Evolutionary conservation across 1,284 basidiomycete genomes (phyloP).

Genomic region (Trichosporon faecale): DNA sequence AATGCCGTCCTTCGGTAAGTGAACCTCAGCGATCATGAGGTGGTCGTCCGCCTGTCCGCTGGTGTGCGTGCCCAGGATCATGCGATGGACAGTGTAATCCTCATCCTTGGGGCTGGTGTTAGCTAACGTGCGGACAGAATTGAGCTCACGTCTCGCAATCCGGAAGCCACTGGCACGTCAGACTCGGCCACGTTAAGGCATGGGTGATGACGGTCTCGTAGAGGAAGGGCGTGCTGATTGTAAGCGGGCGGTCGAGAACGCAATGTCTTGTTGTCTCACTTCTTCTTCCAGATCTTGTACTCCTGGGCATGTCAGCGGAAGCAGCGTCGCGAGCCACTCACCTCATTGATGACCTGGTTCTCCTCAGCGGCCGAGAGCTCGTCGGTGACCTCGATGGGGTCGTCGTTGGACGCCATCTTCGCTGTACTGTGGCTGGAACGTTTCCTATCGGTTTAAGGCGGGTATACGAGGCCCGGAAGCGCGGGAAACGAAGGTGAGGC

Average conservation of each 20-base stretch:
- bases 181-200: slow-evolving; percentile 94
- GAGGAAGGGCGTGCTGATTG: slow-evolving; percentile 71
- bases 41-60: slow-evolving; percentile 93
- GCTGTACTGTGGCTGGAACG: slow-evolving; percentile 12
- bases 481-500: background rate
- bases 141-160: slow-evolving; percentile 81
- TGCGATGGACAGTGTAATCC: slow-evolving; percentile 85
- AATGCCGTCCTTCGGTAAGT: slow-evolving; percentile 72
- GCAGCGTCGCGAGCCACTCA: slow-evolving; percentile 46
- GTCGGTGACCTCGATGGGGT: slow-evolving; percentile 57
- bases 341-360: slow-evolving; percentile 90
- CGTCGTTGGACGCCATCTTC: slow-evolving; percentile 34
- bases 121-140: background rate
- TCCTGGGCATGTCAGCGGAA: slow-evolving; percentile 44
- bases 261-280: slow-evolving; percentile 46
- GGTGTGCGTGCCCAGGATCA: slow-evolving; percentile 96
- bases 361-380: slow-evolving; percentile 58
- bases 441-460: background rate
- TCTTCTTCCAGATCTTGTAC: slow-evolving; percentile 74
- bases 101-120: slow-evolving; percentile 66
- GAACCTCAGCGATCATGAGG: slow-evolving; percentile 91
- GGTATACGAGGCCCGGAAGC: background rate
- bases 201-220: slow-evolving; percentile 98
- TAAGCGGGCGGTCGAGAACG: slow-evolving; percentile 2
- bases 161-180: slow-evolving; percentile 99